Percentiles rank a stretch among this genome's conserved stretches.
Evolutionary conservation across 768 basidiomycete species (phyloP).

Genomic region (Crepidotus variabilis): DNA sequence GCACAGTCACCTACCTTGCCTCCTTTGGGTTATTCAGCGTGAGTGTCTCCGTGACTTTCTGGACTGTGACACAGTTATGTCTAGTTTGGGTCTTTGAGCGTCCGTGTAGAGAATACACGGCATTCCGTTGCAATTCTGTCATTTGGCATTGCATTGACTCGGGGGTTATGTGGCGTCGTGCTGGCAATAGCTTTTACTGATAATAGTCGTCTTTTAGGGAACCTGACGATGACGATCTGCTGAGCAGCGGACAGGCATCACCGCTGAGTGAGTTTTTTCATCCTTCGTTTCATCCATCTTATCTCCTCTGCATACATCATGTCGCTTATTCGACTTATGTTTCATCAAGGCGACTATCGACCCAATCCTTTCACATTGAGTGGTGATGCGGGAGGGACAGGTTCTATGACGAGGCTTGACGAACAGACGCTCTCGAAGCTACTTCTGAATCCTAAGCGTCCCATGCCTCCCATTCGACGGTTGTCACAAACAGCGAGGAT

Average conservation of each 20-base stretch:
- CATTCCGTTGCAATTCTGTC: too few relatives aligned
- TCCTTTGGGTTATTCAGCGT: constrained; percentile 26
- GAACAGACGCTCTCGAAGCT: constrained; percentile 19
- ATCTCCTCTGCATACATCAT: not conserved
- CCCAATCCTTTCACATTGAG: constrained; percentile 25
- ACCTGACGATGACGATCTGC: constrained; percentile 55
- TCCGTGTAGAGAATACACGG: not conserved
- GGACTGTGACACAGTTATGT: not conserved
- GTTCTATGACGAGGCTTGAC: not conserved
- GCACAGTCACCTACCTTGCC: constrained; percentile 31
- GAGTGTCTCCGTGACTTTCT: constrained; percentile 5
- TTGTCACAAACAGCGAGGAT: constrained; percentile 35
- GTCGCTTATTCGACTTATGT: not conserved
- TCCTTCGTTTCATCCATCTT: constrained; percentile 10
- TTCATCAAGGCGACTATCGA: constrained; percentile 23
- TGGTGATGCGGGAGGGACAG: not conserved
- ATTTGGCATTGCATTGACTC: too few relatives aligned
- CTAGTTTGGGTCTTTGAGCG: not conserved
- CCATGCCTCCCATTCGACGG: constrained; percentile 26
- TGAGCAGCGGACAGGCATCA: constrained; percentile 77
- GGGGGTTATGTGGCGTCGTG: too few relatives aligned
- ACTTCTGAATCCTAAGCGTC: constrained; percentile 23
- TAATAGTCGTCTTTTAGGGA: constrained; percentile 11
- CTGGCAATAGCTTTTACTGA: too few relatives aligned
- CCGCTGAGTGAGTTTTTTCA: constrained; percentile 50